Evolutionary conservation across 2,329 filamentous ascomycete species (phyloP).

Genomic region (Monosporascus cannonballus): DNA sequence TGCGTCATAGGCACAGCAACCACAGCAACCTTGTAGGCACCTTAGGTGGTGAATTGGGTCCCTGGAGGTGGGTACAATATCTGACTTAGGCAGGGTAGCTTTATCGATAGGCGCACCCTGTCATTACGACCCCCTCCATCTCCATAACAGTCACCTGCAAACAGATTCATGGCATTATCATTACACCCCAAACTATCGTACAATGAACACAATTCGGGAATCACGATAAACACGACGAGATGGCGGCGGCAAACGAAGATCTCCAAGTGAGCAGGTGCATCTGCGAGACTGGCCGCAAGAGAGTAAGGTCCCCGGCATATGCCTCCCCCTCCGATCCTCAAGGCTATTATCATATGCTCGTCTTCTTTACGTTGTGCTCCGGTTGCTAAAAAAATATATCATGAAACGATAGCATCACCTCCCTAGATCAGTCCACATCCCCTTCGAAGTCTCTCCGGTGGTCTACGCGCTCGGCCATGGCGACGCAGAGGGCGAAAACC

Average conservation of each 20-base stretch:
- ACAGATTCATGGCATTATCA: background rate
- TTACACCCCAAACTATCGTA: background rate
- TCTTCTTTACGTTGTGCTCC: background rate
- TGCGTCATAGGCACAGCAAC: too few species aligned
- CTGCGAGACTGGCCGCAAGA: slow-evolving; percentile 17
- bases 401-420: slow-evolving; percentile 12
- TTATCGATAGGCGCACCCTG: background rate
- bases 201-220: background rate
- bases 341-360: background rate
- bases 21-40: too few species aligned
- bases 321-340: background rate
- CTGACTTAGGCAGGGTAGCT: background rate
- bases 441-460: slow-evolving; percentile 6
- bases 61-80: too few species aligned
- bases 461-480: background rate
- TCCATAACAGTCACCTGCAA: background rate
- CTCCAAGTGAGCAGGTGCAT: slow-evolving; percentile 16
- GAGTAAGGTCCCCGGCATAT: slow-evolving; percentile 11
- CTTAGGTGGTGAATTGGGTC: too few species aligned
- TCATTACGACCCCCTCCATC: background rate
- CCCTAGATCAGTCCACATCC: slow-evolving; percentile 8
- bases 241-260: slow-evolving; percentile 13
- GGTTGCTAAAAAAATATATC: slow-evolving; percentile 1
- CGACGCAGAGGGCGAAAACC: slow-evolving; percentile 13
- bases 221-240: slow-evolving; percentile 7